Conservation (phyloP, 331 rosid genomes). For the Quercus tomentella region DNA sequence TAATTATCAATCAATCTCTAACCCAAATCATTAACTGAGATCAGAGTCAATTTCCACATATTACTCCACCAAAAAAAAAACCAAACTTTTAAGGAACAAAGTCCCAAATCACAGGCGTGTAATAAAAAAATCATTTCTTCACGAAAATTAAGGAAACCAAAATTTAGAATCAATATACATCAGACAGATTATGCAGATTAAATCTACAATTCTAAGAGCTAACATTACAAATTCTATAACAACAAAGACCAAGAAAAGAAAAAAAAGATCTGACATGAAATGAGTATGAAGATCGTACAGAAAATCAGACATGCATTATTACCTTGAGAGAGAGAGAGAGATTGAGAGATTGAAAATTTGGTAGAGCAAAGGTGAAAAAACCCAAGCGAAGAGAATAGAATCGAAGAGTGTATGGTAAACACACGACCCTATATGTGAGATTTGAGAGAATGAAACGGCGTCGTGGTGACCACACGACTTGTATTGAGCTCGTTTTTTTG, state of each 20-base stretch:
- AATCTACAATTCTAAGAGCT: neutral
- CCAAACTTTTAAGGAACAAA: neutral
- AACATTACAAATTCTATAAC: neutral
- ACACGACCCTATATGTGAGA: neutral
- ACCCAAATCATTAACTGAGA: neutral
- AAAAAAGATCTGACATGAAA: neutral
- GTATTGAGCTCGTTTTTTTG: no score
- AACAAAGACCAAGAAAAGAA: neutral
- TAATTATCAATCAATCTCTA: neutral
- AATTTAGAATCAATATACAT: neutral
- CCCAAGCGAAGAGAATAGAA: slow-evolving; percentile 22
- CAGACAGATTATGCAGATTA: slow-evolving; percentile 12
- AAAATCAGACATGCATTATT: slow-evolving; percentile 9
- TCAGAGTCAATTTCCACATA: neutral
- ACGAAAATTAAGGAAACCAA: neutral
- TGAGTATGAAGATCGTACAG: neutral
- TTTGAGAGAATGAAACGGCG: no score
- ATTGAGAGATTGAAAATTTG: neutral
- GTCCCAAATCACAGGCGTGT: neutral
- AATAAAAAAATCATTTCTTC: neutral
- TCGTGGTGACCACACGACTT: neutral
- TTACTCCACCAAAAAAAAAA: neutral
- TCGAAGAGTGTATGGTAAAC: slow-evolving; percentile 18
- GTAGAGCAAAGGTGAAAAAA: neutral
- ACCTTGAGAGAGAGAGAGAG: slow-evolving; percentile 29